Evolutionary conservation across 306 rosid species (phyloP).

Genomic region (Cicer yamashitae): DNA sequence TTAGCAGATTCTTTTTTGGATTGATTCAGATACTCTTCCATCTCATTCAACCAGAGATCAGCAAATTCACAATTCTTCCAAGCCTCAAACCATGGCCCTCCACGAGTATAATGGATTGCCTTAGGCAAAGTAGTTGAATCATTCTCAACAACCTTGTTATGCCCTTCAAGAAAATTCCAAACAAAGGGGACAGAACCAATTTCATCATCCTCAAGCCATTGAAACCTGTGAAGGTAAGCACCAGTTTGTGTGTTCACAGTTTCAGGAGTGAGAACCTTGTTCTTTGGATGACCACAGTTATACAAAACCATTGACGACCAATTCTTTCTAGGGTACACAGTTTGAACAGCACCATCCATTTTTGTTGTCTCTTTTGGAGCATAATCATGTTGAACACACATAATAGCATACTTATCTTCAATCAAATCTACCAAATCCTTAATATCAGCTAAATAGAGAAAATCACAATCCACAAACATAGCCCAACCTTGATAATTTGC

Average conservation of each 20-base stretch:
- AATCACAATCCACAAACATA: slow-evolving; percentile 81
- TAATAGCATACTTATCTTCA: slow-evolving; percentile 60
- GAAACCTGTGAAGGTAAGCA: slow-evolving; percentile 77
- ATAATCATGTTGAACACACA: slow-evolving; percentile 81
- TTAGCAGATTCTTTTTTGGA: slow-evolving; percentile 44
- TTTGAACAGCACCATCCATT: slow-evolving; percentile 80
- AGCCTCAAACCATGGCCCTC: slow-evolving; percentile 83
- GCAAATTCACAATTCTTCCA: slow-evolving; percentile 82
- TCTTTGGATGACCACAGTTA: slow-evolving; percentile 72
- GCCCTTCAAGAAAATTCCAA: slow-evolving; percentile 82
- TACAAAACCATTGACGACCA: slow-evolving; percentile 84
- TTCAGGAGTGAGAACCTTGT: slow-evolving; percentile 60
- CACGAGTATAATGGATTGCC: slow-evolving; percentile 75
- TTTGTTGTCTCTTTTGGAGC: slow-evolving; percentile 73
- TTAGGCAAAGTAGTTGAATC: slow-evolving; percentile 61
- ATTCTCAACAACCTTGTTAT: slow-evolving; percentile 59
- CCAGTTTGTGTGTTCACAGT: slow-evolving; percentile 67
- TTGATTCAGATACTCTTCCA: slow-evolving; percentile 56
- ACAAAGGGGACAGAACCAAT: slow-evolving; percentile 73
- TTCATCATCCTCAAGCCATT: slow-evolving; percentile 74
- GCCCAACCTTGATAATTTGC: slow-evolving; percentile 74
- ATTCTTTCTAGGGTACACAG: slow-evolving; percentile 75
- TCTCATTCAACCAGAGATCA: slow-evolving; percentile 69
- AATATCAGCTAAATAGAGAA: slow-evolving; percentile 64
- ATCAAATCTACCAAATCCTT: slow-evolving; percentile 65